Conservation (phyloP, 164 flowering plant genomes). For the Sedum album region DNA sequence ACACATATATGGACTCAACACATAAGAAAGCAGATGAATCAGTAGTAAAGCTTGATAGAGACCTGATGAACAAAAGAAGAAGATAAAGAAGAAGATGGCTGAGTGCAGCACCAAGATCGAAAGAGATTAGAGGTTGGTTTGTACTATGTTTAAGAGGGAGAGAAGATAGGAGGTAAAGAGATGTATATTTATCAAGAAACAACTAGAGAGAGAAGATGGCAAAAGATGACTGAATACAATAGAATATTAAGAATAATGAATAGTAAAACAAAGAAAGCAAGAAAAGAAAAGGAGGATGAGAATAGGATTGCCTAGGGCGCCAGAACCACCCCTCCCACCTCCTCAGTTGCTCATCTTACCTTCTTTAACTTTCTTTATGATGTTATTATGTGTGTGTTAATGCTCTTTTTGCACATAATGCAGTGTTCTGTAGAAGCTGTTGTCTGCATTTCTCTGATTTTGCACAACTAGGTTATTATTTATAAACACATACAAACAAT, state of each 20-base stretch:
- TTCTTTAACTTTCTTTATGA: slow-evolving; percentile 3
- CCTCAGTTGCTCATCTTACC: background rate
- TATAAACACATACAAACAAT: background rate
- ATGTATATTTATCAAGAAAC: background rate
- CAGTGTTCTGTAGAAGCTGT: slow-evolving; percentile 2
- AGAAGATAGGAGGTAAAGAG: slow-evolving; percentile 3
- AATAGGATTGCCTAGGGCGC: background rate
- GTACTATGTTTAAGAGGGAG: background rate
- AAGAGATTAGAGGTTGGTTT: background rate
- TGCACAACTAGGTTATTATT: background rate
- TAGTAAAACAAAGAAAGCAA: slow-evolving; percentile 1
- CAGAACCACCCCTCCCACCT: background rate
- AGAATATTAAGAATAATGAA: background rate
- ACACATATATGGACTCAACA: background rate
- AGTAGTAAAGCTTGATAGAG: background rate
- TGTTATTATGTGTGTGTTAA: background rate
- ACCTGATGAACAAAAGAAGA: background rate
- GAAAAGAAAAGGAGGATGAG: slow-evolving; percentile 5
- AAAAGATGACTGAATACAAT: background rate
- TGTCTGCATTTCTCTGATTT: background rate
- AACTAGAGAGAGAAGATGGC: background rate
- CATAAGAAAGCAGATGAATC: background rate
- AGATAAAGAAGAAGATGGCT: background rate
- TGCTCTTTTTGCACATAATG: background rate
- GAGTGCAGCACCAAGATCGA: background rate